phyloP scores from a whole-genome alignment of 192 early-diverging fungal species.

The Nowakowskiella sp. region DNA sequence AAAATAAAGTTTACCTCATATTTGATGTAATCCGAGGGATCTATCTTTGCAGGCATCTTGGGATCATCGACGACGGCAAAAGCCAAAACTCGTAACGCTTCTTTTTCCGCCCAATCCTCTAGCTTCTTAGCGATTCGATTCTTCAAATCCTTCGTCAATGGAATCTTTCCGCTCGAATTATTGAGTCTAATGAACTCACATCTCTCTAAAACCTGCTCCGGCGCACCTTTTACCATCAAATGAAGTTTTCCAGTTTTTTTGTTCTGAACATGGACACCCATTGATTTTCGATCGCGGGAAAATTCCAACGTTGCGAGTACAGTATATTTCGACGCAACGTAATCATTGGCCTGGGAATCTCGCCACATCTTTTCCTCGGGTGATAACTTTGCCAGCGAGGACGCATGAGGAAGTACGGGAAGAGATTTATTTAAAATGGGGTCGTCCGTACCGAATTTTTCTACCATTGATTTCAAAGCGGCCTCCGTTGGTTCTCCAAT shows the following conservation, averaged over 20 bases:
- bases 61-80: constrained; percentile 79
- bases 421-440: constrained; percentile 48
- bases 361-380: constrained; percentile 17
- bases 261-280: constrained; percentile 59
- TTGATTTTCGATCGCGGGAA: constrained; percentile 94
- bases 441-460: constrained; percentile 83
- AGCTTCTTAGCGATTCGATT: constrained; percentile 57
- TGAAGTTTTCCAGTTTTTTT: neutral
- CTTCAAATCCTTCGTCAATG: constrained; percentile 59
- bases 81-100: constrained; percentile 82
- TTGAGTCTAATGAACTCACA: constrained; percentile 58
- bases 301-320: constrained; percentile 80
- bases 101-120: constrained; percentile 60
- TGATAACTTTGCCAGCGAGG: constrained; percentile 18
- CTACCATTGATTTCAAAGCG: constrained; percentile 85
- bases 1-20: constrained; percentile 49
- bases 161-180: constrained; percentile 35
- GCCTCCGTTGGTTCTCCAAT: constrained; percentile 99
- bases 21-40: constrained; percentile 45
- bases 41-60: constrained; percentile 45
- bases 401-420: constrained; percentile 14
- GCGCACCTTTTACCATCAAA: constrained; percentile 92
- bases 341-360: constrained; percentile 64
- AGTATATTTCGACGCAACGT: constrained; percentile 50
- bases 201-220: constrained; percentile 83